A percentile compares a stretch with the other conserved stretches of the same genome.
phyloP scores from a whole-genome alignment of 2,329 filamentous ascomycete species.

The Purpureocillium takamizusanense region DNA sequence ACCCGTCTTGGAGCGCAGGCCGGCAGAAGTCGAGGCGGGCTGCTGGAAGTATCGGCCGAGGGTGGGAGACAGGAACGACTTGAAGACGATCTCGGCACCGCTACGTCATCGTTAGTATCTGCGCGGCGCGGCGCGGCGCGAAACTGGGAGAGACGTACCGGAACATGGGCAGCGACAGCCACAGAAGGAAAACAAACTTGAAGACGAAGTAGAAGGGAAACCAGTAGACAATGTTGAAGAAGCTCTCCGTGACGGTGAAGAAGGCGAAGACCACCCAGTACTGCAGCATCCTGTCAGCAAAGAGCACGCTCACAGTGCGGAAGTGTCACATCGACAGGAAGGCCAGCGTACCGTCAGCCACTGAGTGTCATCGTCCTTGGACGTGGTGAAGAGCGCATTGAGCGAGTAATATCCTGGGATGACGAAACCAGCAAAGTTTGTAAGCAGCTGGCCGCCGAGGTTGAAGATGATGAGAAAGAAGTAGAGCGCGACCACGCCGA shows the following conservation, averaged over 20 bases:
- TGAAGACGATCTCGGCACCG: slow-evolving; percentile 93
- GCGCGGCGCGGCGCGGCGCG: background rate
- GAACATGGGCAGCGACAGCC: slow-evolving; percentile 94
- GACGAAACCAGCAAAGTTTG: slow-evolving; percentile 77
- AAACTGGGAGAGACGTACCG: slow-evolving; percentile 48
- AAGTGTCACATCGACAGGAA: background rate
- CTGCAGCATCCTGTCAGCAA: slow-evolving; percentile 29
- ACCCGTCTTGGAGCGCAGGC: slow-evolving; percentile 83
- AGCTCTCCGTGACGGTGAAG: slow-evolving; percentile 75
- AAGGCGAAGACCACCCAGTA: slow-evolving; percentile 85
- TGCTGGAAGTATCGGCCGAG: slow-evolving; percentile 83
- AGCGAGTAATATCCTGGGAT: slow-evolving; percentile 81
- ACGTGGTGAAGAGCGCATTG: slow-evolving; percentile 61
- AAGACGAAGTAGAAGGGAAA: slow-evolving; percentile 99
- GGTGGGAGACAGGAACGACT: slow-evolving; percentile 85
- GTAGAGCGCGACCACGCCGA: slow-evolving; percentile 70
- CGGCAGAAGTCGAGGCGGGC: slow-evolving; percentile 72
- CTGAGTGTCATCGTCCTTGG: slow-evolving; percentile 73
- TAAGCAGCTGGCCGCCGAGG: slow-evolving; percentile 78
- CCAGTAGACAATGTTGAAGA: slow-evolving; percentile 82
- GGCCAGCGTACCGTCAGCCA: slow-evolving; percentile 56
- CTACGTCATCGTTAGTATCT: slow-evolving; percentile 33
- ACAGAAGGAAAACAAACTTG: slow-evolving; percentile 96
- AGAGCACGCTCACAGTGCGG: background rate
- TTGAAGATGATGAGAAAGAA: slow-evolving; percentile 92